A percentile compares a stretch with the other conserved stretches of the same genome.
phyloP scores from a whole-genome alignment of 129 eudicot species.

The Centella asiatica region DNA sequence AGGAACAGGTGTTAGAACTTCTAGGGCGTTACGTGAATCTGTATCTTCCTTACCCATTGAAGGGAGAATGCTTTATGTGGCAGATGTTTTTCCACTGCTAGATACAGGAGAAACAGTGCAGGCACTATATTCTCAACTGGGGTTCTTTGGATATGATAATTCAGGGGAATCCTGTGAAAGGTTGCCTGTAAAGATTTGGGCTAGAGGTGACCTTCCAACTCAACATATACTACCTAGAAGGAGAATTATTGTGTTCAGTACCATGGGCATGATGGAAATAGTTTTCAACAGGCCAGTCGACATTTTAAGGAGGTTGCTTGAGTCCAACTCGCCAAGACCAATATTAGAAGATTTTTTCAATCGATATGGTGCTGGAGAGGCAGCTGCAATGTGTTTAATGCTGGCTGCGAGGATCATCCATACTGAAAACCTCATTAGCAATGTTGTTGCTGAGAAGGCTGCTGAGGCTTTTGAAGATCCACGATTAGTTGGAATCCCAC shows the following conservation, averaged over 20 bases:
- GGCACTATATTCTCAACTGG: slow-evolving; percentile 73
- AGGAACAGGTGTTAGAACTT: slow-evolving; percentile 63
- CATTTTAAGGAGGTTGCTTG: slow-evolving; percentile 71
- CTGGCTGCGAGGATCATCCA: slow-evolving; percentile 65
- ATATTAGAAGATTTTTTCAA: slow-evolving; percentile 81
- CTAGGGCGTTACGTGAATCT: slow-evolving; percentile 83
- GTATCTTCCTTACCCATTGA: slow-evolving; percentile 83
- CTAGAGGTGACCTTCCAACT: slow-evolving; percentile 85
- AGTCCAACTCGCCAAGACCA: slow-evolving; percentile 82
- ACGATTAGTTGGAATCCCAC: slow-evolving; percentile 82
- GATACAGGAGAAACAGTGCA: slow-evolving; percentile 75
- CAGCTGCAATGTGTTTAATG: slow-evolving; percentile 97
- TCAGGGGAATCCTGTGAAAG: slow-evolving; percentile 67
- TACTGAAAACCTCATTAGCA: slow-evolving; percentile 57
- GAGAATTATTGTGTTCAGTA: slow-evolving; percentile 68
- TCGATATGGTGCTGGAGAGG: slow-evolving; percentile 95
- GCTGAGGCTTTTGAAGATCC: slow-evolving; percentile 99
- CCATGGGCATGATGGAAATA: slow-evolving; percentile 99
- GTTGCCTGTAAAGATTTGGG: slow-evolving; percentile 74
- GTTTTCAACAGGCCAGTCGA: slow-evolving; percentile 91
- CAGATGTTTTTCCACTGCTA: slow-evolving; percentile 76
- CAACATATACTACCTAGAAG: slow-evolving; percentile 91
- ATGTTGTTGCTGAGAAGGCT: slow-evolving; percentile 87
- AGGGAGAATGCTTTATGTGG: slow-evolving; percentile 93
- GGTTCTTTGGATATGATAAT: slow-evolving; percentile 46